These are phyloP conservation scores for Aspergillus nanangensis DNA, from an alignment of 495 filamentous ascomycete genomes.

Conservation along the genomic window DNA sequence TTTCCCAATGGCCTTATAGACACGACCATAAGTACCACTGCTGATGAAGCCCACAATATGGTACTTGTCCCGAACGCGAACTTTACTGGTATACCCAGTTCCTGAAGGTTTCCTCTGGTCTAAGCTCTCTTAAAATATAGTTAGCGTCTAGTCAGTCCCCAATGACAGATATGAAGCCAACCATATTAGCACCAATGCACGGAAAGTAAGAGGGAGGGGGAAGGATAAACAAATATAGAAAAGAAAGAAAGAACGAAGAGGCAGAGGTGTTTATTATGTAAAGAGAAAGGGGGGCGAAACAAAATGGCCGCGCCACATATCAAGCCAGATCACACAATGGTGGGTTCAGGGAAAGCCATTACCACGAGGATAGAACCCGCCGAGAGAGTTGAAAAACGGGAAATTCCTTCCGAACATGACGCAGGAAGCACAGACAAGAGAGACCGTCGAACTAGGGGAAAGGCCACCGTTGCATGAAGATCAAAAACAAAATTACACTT, in stretches of 20 bases:
- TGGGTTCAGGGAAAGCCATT: conserved; percentile 31
- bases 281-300: too few relatives aligned
- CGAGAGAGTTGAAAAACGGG: conserved; percentile 36
- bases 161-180: background rate
- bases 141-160: conserved; percentile 1
- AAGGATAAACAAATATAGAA: conserved; percentile 9
- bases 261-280: too few relatives aligned
- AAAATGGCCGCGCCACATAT: too few relatives aligned
- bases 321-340: conserved; percentile 1
- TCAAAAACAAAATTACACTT: background rate
- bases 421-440: conserved; percentile 17
- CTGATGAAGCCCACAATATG: conserved; percentile 97
- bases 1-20: conserved; percentile 89
- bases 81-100: conserved; percentile 72
- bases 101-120: conserved; percentile 40
- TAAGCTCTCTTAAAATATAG: conserved; percentile 23
- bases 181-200: background rate
- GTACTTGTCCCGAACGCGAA: conserved; percentile 85
- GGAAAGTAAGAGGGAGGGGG: background rate
- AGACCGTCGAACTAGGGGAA: conserved; percentile 3
- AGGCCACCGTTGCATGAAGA: background rate
- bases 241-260: conserved; percentile 1
- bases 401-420: conserved; percentile 42
- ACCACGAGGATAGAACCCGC: conserved; percentile 47
- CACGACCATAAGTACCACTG: conserved; percentile 96